phyloP scores from a whole-genome alignment of 169 alveolate genomes.

The Cryptosporidium ryanae region DNA sequence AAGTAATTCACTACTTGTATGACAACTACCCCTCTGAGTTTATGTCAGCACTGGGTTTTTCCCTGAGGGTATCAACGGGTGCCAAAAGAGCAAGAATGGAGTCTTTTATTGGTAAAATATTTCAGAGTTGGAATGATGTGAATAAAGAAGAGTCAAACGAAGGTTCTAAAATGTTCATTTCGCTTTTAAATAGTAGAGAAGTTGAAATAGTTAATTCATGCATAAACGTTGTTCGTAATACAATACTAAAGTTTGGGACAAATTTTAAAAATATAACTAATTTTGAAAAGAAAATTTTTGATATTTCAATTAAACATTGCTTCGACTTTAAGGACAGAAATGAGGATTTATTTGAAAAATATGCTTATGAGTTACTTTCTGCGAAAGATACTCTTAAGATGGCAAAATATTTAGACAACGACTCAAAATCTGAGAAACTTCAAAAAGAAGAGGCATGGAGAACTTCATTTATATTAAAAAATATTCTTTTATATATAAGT shows the following conservation, averaged over 20 bases:
- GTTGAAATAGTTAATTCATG: slow-evolving; percentile 30
- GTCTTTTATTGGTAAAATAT: slow-evolving; percentile 3
- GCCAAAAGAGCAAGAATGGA: slow-evolving; percentile 12
- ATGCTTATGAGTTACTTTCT: slow-evolving; percentile 10
- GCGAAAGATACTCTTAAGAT: background rate
- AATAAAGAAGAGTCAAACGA: slow-evolving; percentile 2
- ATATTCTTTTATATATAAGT: background rate
- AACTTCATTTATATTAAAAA: slow-evolving; percentile 10
- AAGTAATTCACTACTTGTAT: background rate
- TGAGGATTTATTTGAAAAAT: background rate
- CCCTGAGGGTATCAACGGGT: slow-evolving; percentile 13
- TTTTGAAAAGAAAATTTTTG: slow-evolving; percentile 46
- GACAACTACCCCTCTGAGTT: slow-evolving; percentile 22
- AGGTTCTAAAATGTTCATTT: slow-evolving; percentile 15
- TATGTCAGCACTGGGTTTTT: slow-evolving; percentile 24
- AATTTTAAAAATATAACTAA: background rate
- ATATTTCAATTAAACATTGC: slow-evolving; percentile 26
- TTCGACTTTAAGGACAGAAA: background rate
- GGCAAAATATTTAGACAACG: slow-evolving; percentile 11
- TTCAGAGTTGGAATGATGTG: background rate
- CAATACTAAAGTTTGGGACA: background rate
- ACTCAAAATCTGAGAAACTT: slow-evolving; percentile 9
- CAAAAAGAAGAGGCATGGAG: slow-evolving; percentile 3
- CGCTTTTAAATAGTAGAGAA: slow-evolving; percentile 16
- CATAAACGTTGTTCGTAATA: slow-evolving; percentile 16